phyloP scores from a whole-genome alignment of 2,329 filamentous ascomycete genomes.

The Thelonectria rubi region DNA sequence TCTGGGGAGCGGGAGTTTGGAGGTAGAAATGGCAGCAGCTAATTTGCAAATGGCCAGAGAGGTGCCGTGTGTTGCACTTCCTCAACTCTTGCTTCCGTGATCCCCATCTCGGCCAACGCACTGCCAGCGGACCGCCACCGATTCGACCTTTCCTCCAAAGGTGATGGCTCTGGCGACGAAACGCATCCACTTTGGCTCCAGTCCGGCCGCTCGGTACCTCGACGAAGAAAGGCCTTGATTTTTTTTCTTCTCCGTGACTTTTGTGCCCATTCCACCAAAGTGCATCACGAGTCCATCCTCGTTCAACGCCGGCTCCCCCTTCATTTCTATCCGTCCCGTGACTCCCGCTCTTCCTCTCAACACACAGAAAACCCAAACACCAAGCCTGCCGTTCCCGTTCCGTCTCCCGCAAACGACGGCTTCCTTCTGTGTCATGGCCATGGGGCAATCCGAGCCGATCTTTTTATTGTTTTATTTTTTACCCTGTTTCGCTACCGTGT shows the following conservation, averaged over 20 bases:
- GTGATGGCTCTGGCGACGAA: slow-evolving; percentile 5
- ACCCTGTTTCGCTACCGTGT: slow-evolving; percentile 32
- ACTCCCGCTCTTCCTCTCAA: too few relatives aligned
- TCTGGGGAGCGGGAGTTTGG: too few relatives aligned
- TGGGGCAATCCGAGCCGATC: too few relatives aligned
- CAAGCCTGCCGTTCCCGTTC: background rate
- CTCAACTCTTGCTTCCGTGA: too few relatives aligned
- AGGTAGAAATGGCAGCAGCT: too few relatives aligned
- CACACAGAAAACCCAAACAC: too few relatives aligned
- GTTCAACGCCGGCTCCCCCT: background rate
- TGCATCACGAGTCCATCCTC: too few relatives aligned
- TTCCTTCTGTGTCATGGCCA: too few relatives aligned
- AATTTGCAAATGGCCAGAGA: too few relatives aligned
- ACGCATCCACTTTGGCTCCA: slow-evolving; percentile 8
- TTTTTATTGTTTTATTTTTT: too few relatives aligned
- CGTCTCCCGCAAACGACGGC: slow-evolving; percentile 5
- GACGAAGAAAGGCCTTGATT: background rate
- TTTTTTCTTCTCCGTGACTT: background rate
- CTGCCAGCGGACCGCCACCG: slow-evolving; percentile 5
- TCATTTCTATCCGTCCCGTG: slow-evolving; percentile 8
- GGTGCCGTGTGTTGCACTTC: too few relatives aligned
- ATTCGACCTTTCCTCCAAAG: slow-evolving; percentile 12
- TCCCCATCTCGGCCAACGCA: slow-evolving; percentile 6
- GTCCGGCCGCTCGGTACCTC: slow-evolving; percentile 14
- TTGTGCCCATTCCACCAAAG: too few relatives aligned